Evolutionary conservation across 805 yeast genomes (phyloP).

Genomic region (Ogataea ramenticola): DNA sequence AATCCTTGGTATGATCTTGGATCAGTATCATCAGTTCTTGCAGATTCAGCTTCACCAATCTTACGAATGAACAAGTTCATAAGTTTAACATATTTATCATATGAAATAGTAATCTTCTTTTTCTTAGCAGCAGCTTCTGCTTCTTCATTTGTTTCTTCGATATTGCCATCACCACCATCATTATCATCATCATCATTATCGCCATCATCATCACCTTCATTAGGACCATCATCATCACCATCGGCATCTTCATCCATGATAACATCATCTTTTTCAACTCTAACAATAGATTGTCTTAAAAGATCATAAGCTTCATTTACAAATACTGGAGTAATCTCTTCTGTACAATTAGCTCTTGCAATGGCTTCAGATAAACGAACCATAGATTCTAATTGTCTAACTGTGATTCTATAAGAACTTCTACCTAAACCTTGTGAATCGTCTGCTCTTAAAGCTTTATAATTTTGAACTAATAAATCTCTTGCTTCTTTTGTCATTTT

Average conservation of each 20-base stretch:
- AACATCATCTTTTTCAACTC: not conserved
- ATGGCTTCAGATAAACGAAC: conserved; percentile 91
- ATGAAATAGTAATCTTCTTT: conserved; percentile 51
- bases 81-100: conserved; percentile 80
- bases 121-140: conserved; percentile 9
- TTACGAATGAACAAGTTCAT: conserved; percentile 71
- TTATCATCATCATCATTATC: conserved; percentile 19
- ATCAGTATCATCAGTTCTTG: conserved; percentile 18
- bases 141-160: conserved; percentile 3
- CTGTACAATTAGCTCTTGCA: conserved; percentile 94
- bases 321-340: conserved; percentile 72
- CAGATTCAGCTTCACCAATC: conserved; percentile 22
- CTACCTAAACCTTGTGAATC: conserved; percentile 87
- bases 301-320: conserved; percentile 92
- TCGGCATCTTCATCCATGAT: conserved; percentile 89
- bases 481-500: conserved; percentile 77
- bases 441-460: conserved; percentile 79
- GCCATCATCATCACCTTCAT: conserved; percentile 8
- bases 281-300: conserved; percentile 63
- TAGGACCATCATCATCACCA: conserved; percentile 17
- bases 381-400: conserved; percentile 92
- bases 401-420: conserved; percentile 89
- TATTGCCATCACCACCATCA: conserved; percentile 14
- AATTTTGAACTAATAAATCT: conserved; percentile 64
- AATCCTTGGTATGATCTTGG: conserved; percentile 31